A percentile compares a stretch with the other conserved stretches of the same genome.
Evolutionary conservation across 2,329 filamentous ascomycete species (phyloP).

Genomic region (Paramyrothecium roridum): DNA sequence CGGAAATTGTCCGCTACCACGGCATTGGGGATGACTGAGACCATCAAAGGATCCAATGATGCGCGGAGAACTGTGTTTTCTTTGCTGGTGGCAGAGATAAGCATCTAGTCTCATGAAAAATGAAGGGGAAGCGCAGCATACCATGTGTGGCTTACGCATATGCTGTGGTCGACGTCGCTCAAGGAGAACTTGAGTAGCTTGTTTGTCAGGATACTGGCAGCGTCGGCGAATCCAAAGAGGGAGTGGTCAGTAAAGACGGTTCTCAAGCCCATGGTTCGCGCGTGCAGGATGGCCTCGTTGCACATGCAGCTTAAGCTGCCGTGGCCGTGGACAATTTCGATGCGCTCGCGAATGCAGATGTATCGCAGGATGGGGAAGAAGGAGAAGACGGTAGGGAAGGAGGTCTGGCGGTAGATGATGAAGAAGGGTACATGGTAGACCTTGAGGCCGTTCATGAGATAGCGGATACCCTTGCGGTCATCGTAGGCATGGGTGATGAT

Average conservation of each 20-base stretch:
- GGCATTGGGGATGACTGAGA: constrained; percentile 96
- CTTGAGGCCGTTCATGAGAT: constrained; percentile 95
- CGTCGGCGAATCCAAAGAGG: constrained; percentile 94
- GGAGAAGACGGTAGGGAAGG: constrained; percentile 95
- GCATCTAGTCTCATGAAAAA: background rate
- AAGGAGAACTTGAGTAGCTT: constrained; percentile 94
- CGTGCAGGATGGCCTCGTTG: constrained; percentile 92
- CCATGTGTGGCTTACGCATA: constrained; percentile 98
- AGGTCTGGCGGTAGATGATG: constrained; percentile 89
- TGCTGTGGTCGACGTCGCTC: constrained; percentile 96
- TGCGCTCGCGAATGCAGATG: constrained; percentile 89
- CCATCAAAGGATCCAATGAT: constrained; percentile 92
- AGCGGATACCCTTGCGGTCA: constrained; percentile 86
- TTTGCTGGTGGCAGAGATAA: constrained; percentile 58
- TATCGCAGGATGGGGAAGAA: constrained; percentile 98
- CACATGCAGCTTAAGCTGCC: constrained; percentile 89
- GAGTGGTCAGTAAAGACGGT: constrained; percentile 98
- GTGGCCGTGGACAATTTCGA: constrained; percentile 98
- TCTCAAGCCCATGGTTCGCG: constrained; percentile 89
- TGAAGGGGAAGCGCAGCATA: constrained; percentile 45
- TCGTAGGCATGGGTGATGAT: constrained; percentile 95
- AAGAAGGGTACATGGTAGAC: constrained; percentile 97
- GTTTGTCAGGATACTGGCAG: constrained; percentile 92
- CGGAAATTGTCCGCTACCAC: constrained; percentile 96
- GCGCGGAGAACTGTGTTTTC: constrained; percentile 96